A percentile compares a stretch with the other conserved stretches of the same genome.
Evolutionary conservation across 805 yeast genomes (phyloP).

Genomic region (Danielia oregonensis): DNA sequence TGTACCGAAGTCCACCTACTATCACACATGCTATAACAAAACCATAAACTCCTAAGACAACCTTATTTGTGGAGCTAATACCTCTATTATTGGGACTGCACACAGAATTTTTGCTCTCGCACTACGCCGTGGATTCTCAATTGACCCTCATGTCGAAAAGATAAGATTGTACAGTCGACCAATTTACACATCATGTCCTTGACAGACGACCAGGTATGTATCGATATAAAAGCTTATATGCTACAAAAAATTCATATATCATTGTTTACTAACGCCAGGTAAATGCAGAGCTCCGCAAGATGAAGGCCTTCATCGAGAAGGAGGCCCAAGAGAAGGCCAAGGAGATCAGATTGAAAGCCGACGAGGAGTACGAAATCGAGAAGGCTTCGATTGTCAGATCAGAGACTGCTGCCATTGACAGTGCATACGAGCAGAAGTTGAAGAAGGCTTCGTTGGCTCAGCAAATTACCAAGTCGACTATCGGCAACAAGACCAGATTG

Average conservation of each 20-base stretch:
- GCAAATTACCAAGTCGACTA: slow-evolving; percentile 92
- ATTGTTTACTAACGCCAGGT: slow-evolving; percentile 48
- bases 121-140: slow-evolving; percentile 13
- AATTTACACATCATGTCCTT: slow-evolving; percentile 22
- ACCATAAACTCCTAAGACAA: too few species aligned
- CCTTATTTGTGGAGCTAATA: too few species aligned
- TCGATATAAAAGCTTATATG: background rate
- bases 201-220: slow-evolving; percentile 30
- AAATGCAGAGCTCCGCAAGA: slow-evolving; percentile 90
- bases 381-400: slow-evolving; percentile 92
- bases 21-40: too few species aligned
- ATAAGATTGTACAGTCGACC: slow-evolving; percentile 8
- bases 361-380: slow-evolving; percentile 97
- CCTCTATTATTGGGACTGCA: too few species aligned
- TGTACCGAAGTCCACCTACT: too few species aligned
- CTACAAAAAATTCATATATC: background rate
- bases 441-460: slow-evolving; percentile 91
- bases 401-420: slow-evolving; percentile 86
- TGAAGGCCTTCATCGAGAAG: slow-evolving; percentile 98
- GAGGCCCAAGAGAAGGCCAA: slow-evolving; percentile 99
- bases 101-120: too few species aligned
- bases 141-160: slow-evolving; percentile 21
- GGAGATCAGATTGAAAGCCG: slow-evolving; percentile 92
- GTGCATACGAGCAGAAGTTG: slow-evolving; percentile 71
- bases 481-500: slow-evolving; percentile 92